Percentiles rank a stretch among this genome's conserved stretches.
Evolutionary conservation across 371 early-diverging fungal genomes (phyloP).

Genomic region (Catenaria anguillulae): DNA sequence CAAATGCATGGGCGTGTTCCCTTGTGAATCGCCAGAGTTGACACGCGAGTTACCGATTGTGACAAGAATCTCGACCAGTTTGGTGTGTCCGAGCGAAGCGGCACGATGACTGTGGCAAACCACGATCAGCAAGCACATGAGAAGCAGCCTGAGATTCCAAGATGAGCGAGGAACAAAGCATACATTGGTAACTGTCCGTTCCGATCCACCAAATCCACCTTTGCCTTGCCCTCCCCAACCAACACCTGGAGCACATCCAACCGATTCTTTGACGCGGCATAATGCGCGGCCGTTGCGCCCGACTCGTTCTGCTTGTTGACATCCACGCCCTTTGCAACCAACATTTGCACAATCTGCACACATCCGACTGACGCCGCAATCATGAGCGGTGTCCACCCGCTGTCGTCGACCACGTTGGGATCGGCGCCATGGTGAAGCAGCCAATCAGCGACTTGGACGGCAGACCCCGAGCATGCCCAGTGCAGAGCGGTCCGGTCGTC

Average conservation of each 20-base stretch:
- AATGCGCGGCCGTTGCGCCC: slow-evolving; percentile 33
- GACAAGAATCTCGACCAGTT: slow-evolving; percentile 5
- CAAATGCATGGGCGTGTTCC: slow-evolving; percentile 42
- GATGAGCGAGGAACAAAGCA: no score
- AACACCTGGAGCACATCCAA: neutral
- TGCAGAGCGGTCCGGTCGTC: slow-evolving; percentile 9
- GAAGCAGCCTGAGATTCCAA: no score
- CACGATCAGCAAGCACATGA: neutral
- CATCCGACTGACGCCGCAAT: slow-evolving; percentile 23
- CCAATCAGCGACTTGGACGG: slow-evolving; percentile 38
- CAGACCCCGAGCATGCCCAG: slow-evolving; percentile 9
- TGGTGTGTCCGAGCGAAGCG: slow-evolving; percentile 7
- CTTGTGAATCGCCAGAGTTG: slow-evolving; percentile 20
- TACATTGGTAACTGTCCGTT: neutral
- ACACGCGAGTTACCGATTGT: neutral
- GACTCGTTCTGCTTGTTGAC: slow-evolving; percentile 30
- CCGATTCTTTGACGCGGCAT: slow-evolving; percentile 2
- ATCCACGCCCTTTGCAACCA: slow-evolving; percentile 32
- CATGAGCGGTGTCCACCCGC: slow-evolving; percentile 43
- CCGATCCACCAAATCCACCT: neutral
- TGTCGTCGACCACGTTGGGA: slow-evolving; percentile 36
- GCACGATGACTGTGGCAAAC: slow-evolving; percentile 4
- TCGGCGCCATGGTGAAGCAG: slow-evolving; percentile 41
- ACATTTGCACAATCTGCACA: slow-evolving; percentile 16
- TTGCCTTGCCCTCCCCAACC: neutral